phyloP scores from a whole-genome alignment of 805 yeast genomes.

The Wickerhamomyces rabaulensis region DNA sequence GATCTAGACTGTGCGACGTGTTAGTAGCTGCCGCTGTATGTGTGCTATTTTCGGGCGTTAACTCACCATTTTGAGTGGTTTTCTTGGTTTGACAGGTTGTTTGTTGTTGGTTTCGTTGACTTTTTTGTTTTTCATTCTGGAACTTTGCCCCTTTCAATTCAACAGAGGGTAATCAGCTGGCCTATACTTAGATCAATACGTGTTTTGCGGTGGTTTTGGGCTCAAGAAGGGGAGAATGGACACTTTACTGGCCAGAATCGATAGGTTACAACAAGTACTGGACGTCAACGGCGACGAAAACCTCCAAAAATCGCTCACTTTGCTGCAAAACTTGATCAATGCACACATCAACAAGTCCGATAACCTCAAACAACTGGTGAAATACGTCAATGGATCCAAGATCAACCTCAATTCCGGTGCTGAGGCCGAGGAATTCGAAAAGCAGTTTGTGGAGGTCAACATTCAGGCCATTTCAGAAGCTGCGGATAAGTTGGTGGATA shows the following conservation, averaged over 20 bases:
- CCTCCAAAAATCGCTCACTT: background rate
- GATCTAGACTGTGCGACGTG: conserved; percentile 19
- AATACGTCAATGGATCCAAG: background rate
- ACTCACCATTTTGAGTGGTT: conserved; percentile 5
- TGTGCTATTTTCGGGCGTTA: background rate
- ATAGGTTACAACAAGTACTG: background rate
- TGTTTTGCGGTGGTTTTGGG: too few species aligned
- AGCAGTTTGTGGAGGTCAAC: background rate
- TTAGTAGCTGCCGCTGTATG: background rate
- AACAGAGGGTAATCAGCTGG: background rate
- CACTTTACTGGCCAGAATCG: background rate
- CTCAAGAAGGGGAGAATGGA: background rate
- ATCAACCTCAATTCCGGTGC: background rate
- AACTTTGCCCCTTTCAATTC: background rate
- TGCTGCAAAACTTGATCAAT: background rate
- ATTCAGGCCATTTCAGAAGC: background rate
- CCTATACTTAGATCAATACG: too few species aligned
- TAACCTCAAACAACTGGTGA: background rate
- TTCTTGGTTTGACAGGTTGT: background rate
- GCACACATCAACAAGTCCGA: background rate
- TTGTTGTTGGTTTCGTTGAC: background rate
- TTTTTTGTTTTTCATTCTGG: background rate
- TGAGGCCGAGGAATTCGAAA: background rate
- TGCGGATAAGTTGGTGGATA: background rate
- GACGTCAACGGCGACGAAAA: background rate